These are phyloP conservation scores for Acer saccharum DNA, from an alignment of 345 rosid genomes.

Conservation along the genomic window DNA sequence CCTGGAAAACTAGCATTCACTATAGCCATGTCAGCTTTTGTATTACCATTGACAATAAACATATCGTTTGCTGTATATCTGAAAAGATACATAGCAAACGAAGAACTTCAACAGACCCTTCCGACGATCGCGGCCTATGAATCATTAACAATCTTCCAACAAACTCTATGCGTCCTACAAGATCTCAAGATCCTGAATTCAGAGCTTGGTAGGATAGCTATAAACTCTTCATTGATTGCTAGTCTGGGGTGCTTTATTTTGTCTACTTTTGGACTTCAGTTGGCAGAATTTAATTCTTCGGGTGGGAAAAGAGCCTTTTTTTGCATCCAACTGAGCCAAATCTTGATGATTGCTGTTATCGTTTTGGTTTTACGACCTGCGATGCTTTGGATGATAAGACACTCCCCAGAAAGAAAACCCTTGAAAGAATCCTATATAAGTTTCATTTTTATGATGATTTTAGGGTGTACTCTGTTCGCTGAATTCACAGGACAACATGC, in stretches of 20 bases:
- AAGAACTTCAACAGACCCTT: slow-evolving; percentile 16
- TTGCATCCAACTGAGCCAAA: not conserved
- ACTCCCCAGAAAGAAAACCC: slow-evolving; percentile 45
- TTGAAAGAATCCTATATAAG: slow-evolving; percentile 31
- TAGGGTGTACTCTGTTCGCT: slow-evolving; percentile 23
- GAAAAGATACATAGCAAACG: not conserved
- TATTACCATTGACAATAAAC: slow-evolving; percentile 28
- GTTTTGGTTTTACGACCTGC: slow-evolving; percentile 31
- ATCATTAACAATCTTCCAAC: slow-evolving; percentile 42
- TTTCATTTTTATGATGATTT: slow-evolving; percentile 26
- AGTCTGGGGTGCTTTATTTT: slow-evolving; percentile 5
- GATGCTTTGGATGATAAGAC: slow-evolving; percentile 39
- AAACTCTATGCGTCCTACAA: slow-evolving; percentile 26
- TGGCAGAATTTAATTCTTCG: not conserved
- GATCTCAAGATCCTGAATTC: slow-evolving; percentile 46
- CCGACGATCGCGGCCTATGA: slow-evolving; percentile 17
- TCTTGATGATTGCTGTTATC: not conserved
- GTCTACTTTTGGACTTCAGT: slow-evolving; percentile 7
- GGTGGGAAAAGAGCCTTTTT: not conserved
- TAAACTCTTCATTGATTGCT: slow-evolving; percentile 43
- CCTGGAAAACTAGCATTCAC: slow-evolving; percentile 38
- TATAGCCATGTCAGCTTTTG: slow-evolving; percentile 33
- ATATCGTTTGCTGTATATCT: slow-evolving; percentile 9
- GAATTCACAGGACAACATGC: slow-evolving; percentile 32
- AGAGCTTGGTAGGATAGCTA: slow-evolving; percentile 49